Conservation (phyloP, 176 grass and related monocot species). For the Zizania latifolia region DNA sequence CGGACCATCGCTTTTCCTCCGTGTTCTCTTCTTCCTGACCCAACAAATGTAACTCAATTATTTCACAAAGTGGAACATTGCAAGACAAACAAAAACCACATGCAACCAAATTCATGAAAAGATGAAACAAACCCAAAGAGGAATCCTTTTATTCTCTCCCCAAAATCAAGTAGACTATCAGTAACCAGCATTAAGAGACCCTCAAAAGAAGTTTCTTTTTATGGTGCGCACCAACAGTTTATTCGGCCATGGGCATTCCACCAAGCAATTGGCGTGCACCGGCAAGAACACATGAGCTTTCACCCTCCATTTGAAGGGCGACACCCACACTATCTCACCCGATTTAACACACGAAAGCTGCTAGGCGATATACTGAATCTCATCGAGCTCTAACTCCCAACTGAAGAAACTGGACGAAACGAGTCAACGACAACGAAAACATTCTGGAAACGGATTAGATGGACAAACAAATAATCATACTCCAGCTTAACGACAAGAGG, state of each 20-base stretch:
- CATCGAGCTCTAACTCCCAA: background rate
- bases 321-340: background rate
- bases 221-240: too few species aligned
- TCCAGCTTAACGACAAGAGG: background rate
- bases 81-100: background rate
- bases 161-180: background rate
- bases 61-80: background rate
- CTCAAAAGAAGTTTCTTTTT: background rate
- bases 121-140: background rate
- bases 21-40: constrained; percentile 66
- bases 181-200: background rate
- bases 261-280: background rate
- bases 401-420: background rate
- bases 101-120: background rate
- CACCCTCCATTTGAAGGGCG: background rate
- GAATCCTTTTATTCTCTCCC: background rate
- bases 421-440: background rate
- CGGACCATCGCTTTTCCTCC: constrained; percentile 56
- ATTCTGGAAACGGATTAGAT: too few species aligned
- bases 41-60: constrained; percentile 12
- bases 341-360: background rate
- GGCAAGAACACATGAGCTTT: background rate
- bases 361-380: background rate
- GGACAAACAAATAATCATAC: background rate
- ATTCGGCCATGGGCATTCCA: too few species aligned